These are phyloP conservation scores for Starmerella davenportii DNA, from an alignment of 805 yeast genomes.

Conservation along the genomic window DNA sequence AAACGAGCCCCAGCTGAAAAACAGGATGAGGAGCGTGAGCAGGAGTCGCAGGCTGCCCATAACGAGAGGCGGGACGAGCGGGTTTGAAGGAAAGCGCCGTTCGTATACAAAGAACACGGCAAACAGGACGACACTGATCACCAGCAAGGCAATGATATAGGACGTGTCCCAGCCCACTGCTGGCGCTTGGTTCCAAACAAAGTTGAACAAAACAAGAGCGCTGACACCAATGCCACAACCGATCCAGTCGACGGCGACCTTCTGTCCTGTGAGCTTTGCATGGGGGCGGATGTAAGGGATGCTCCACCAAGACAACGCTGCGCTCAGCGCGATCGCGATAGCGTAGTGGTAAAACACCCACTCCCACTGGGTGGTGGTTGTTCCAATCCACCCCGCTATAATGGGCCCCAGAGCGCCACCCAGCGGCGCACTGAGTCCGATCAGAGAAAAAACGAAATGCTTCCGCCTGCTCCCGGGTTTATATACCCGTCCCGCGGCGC, in stretches of 20 bases:
- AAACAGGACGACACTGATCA: slow-evolving; percentile 41
- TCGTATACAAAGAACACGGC: slow-evolving; percentile 12
- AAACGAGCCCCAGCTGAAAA: slow-evolving; percentile 66
- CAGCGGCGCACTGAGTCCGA: slow-evolving; percentile 45
- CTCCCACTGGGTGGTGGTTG: slow-evolving; percentile 14
- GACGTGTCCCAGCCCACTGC: slow-evolving; percentile 46
- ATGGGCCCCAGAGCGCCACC: slow-evolving; percentile 43
- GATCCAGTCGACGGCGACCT: slow-evolving; percentile 32
- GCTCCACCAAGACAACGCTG: slow-evolving; percentile 7
- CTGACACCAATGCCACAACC: slow-evolving; percentile 41
- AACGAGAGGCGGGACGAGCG: slow-evolving; percentile 27
- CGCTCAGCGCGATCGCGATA: slow-evolving; percentile 17
- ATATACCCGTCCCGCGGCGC: slow-evolving; percentile 29
- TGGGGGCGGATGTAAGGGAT: slow-evolving; percentile 13
- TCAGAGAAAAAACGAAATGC: slow-evolving; percentile 36
- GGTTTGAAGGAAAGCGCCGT: slow-evolving; percentile 46
- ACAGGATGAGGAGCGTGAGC: slow-evolving; percentile 31
- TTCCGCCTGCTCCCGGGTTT: slow-evolving; percentile 24
- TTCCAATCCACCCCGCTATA: slow-evolving; percentile 21
- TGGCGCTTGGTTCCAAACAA: slow-evolving; percentile 63
- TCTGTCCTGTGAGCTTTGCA: not conserved
- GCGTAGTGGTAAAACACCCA: slow-evolving; percentile 30
- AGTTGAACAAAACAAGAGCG: slow-evolving; percentile 46
- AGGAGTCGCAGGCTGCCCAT: slow-evolving; percentile 24
- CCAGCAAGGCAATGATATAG: slow-evolving; percentile 39